phyloP scores from a whole-genome alignment of 176 grass and related monocot species.

The Raddia distichophylla region DNA sequence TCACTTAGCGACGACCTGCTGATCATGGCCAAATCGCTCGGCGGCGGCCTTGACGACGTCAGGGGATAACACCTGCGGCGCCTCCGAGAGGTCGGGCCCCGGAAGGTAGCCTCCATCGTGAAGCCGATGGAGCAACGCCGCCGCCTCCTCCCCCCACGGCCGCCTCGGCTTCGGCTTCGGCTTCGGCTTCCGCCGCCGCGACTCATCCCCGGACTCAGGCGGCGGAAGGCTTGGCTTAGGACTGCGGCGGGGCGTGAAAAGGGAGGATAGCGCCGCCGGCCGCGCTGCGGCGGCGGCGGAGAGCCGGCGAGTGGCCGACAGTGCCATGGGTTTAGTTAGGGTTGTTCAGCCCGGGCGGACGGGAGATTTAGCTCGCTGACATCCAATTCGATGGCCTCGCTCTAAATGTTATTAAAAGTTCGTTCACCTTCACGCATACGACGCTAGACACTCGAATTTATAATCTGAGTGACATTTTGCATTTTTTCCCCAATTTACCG shows the following conservation, averaged over 20 bases:
- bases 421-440: too few relatives aligned
- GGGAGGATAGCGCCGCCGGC: constrained; percentile 31
- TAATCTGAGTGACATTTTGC: too few relatives aligned
- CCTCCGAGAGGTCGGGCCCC: constrained; percentile 37
- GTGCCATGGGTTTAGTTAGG: constrained; percentile 42
- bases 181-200: background rate
- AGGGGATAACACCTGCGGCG: constrained; percentile 20
- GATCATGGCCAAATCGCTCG: constrained; percentile 55
- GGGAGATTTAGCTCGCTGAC: too few relatives aligned
- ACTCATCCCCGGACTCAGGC: background rate
- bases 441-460: too few relatives aligned
- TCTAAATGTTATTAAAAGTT: too few relatives aligned
- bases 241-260: constrained; percentile 6
- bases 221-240: background rate
- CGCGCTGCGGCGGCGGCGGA: background rate
- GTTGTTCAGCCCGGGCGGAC: background rate
- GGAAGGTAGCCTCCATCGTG: constrained; percentile 47
- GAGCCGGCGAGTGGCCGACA: constrained; percentile 46
- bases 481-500: too few relatives aligned
- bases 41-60: constrained; percentile 57
- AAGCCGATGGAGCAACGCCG: constrained; percentile 52
- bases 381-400: too few relatives aligned
- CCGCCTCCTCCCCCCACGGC: constrained; percentile 50
- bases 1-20: constrained; percentile 71
- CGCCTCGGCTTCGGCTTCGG: background rate